Evolutionary conservation across 148 eudicot genomes (phyloP).

Genomic region (Agrostemma githago): DNA sequence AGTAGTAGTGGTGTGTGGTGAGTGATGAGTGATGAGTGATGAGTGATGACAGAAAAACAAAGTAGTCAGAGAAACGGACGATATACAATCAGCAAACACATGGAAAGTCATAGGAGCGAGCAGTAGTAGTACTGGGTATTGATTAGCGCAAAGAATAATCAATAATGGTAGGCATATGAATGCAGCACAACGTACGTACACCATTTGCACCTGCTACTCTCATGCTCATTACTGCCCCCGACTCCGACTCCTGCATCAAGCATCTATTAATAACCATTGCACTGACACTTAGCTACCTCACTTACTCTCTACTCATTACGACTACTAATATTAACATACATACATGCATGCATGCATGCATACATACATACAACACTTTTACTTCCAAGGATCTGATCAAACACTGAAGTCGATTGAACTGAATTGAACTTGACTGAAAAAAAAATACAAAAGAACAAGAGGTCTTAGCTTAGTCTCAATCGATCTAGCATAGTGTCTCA

Average conservation of each 20-base stretch:
- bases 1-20: background rate
- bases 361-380: too few species aligned
- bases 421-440: too few species aligned
- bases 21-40: too few species aligned
- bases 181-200: background rate
- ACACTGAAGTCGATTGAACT: too few species aligned
- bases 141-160: background rate
- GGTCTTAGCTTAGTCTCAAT: too few species aligned
- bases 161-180: background rate
- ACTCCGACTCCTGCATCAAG: background rate
- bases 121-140: background rate
- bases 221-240: background rate
- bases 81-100: slow-evolving; percentile 1
- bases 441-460: too few species aligned
- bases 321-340: too few species aligned
- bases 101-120: background rate
- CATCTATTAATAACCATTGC: background rate
- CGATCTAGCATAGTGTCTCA: too few species aligned
- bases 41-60: background rate
- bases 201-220: background rate
- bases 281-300: background rate
- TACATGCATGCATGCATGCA: too few species aligned
- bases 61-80: background rate
- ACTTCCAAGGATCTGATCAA: too few species aligned
- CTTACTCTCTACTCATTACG: too few species aligned